Base-by-base conservation (phyloP, 2,329 filamentous ascomycete species). In the Neofusicoccum parvum region DNA sequence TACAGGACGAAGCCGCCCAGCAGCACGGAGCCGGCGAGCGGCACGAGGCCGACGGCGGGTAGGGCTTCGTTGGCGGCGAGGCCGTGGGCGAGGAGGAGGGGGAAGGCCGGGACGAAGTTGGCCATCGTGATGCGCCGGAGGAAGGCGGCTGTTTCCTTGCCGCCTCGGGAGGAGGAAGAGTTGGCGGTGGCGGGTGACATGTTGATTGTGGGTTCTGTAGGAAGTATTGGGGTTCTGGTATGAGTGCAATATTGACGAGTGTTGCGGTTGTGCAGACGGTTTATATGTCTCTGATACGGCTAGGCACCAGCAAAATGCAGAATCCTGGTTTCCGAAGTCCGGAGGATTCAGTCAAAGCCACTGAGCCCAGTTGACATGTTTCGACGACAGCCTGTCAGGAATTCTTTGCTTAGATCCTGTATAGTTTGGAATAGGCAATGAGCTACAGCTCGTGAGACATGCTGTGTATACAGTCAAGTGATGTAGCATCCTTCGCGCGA, bases 21-120 rank as follows among this genome's bases (percentile, higher is more conserved):
- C 46, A 53, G 3, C 10, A 27, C 60, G 5, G 60, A 63, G 20
- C 46, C 46, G 15, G 39, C 60, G 17, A 63, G 60, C 9, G 60
- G 60, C 5, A 63, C 23, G 17, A 63, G 23, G 10, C 60, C 46
- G 15, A 63, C 27, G 7, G 60, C 60, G 11, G 60, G 60, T 5
- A 53, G 15, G 12, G 60, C 34, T 11, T 17, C 17, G 39, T 20
- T 9, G 12, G 34, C 11, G 6, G 27, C 39, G 46, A 63, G 32
- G 46, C 60, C 60, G 4, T 63, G 60, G 15, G 32, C 32, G 45
- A 60, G 56, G 43, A 60, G 56, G 15, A 60, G 43, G 5, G 43
- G 56, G 27, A 60, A 60, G 2, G 56, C 41, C 12, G 32, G 41
- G 32, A 39, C 11, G n/a, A 60, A 60, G 56, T n/a, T 36, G 41